Evolutionary conservation across 2,329 filamentous ascomycete genomes (phyloP), one percentile per base, ranked within the genome.

Genomic region (Aschersonia sp.): DNA sequence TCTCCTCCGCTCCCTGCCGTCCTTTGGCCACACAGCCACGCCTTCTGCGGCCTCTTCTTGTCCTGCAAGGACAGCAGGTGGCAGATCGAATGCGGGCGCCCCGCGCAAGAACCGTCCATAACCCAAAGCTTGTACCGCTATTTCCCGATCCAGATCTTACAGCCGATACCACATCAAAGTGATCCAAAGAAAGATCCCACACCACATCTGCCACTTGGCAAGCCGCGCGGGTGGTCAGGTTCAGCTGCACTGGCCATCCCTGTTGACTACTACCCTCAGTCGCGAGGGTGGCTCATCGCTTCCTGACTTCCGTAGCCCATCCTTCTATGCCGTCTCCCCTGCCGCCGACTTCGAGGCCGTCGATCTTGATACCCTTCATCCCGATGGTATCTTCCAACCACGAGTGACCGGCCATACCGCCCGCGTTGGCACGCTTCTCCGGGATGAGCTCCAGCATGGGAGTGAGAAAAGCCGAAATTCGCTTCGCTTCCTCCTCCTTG

Each of bases 391-490:
- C 84, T 51, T 85, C 79, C 54, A 97, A 66, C 76, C 90, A 97
- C 5, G 70, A 62, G 56, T 94, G 87, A 6, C 83, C 82, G 4
- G 85, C 82, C 92, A 97, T 97, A 5, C 92, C 92, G 37, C 92
- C 92, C 1, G 92, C 92, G 61, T 97, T 98, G 9, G 92, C 92
- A 41, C 92, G 75, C 65, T 87, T 85, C 50, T 90, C 87, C 0
- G 92, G 92, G 41, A 87, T 68, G 30, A 98, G 70, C 63, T 95
- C 87, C 40, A 98, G 72, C 87, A 97, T 94, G 1, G 92, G 92
- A 1, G 81, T 72, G 49, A 98, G 65, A 66, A 98, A 95, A 31
- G 86, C 84, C 12, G 81, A 74, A 53, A 95, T 77, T 44, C 78
- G 78, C 66, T 82, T 84, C 43, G 78, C 80, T 56, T 95, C 88